phyloP scores from a whole-genome alignment of 805 yeast genomes.

The Sungouiella blattae region DNA sequence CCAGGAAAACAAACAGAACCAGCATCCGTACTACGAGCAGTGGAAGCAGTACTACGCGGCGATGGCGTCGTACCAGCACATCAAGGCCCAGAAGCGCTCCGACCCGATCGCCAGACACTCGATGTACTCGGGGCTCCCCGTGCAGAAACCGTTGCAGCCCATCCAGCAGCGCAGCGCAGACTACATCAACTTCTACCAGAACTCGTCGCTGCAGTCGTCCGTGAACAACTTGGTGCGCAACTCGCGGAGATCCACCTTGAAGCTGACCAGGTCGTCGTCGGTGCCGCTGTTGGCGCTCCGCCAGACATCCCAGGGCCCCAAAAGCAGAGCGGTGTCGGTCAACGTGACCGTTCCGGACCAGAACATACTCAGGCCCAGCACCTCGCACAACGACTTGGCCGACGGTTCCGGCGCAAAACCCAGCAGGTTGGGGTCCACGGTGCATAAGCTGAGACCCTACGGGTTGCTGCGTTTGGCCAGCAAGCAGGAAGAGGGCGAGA shows the following conservation, averaged over 20 bases:
- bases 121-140: slow-evolving; percentile 10
- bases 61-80: slow-evolving; percentile 17
- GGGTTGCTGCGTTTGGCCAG: slow-evolving; percentile 5
- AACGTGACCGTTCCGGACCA: slow-evolving; percentile 5
- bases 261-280: slow-evolving; percentile 34
- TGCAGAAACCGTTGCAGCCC: slow-evolving; percentile 1
- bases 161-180: slow-evolving; percentile 2
- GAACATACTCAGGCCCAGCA: neutral
- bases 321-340: slow-evolving; percentile 12
- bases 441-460: slow-evolving; percentile 3
- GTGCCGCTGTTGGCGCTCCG: slow-evolving; percentile 24
- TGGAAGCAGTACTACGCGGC: slow-evolving; percentile 37
- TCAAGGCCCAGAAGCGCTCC: slow-evolving; percentile 14
- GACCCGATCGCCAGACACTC: slow-evolving; percentile 7
- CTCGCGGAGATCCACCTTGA: slow-evolving; percentile 23
- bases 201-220: neutral
- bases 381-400: neutral
- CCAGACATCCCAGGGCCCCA: neutral
- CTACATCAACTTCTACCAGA: slow-evolving; percentile 2
- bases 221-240: slow-evolving; percentile 16
- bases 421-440: slow-evolving; percentile 2
- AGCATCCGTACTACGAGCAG: slow-evolving; percentile 33
- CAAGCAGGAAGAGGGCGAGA: slow-evolving; percentile 6
- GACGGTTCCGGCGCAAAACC: slow-evolving; percentile 2
- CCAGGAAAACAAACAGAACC: too few species aligned